These are phyloP conservation scores for maize (Zea mays) DNA, from an alignment of 176 grass and related monocot species.

Conservation along the genomic window DNA sequence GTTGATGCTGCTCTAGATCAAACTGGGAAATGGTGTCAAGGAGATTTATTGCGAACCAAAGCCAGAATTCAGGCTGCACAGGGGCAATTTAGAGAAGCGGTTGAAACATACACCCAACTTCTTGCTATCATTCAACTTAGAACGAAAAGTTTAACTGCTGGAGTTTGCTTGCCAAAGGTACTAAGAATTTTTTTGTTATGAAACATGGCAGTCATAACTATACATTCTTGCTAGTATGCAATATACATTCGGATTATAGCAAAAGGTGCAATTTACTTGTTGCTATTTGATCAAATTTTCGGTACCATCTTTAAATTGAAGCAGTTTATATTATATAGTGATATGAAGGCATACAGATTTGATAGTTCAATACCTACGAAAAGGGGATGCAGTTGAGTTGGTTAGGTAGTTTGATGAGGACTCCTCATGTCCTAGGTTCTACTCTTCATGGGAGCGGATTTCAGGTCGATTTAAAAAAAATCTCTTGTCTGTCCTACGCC, in stretches of 20 bases:
- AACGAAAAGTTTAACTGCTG: slow-evolving; percentile 63
- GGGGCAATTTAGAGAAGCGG: slow-evolving; percentile 60
- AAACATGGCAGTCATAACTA: slow-evolving; percentile 22
- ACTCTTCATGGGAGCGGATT: too few relatives aligned
- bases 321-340: neutral
- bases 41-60: slow-evolving; percentile 68
- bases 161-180: slow-evolving; percentile 64
- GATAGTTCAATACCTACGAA: neutral
- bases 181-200: slow-evolving; percentile 23
- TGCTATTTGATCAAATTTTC: slow-evolving; percentile 7
- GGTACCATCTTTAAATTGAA: slow-evolving; percentile 2
- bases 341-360: slow-evolving; percentile 13
- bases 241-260: slow-evolving; percentile 2
- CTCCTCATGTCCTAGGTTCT: too few relatives aligned
- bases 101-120: slow-evolving; percentile 83
- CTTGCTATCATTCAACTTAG: slow-evolving; percentile 81
- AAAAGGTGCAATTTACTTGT: slow-evolving; percentile 21
- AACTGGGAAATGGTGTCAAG: slow-evolving; percentile 83
- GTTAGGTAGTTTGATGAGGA: too few relatives aligned
- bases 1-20: slow-evolving; percentile 84
- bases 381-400: too few relatives aligned
- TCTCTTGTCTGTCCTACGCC: too few relatives aligned
- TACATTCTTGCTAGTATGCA: slow-evolving; percentile 12
- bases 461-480: too few relatives aligned
- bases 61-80: slow-evolving; percentile 87